Evolutionary conservation across 2,329 filamentous ascomycete genomes (phyloP), one percentile per base, ranked within the genome.

Genomic region (Cercospora berteroae): DNA sequence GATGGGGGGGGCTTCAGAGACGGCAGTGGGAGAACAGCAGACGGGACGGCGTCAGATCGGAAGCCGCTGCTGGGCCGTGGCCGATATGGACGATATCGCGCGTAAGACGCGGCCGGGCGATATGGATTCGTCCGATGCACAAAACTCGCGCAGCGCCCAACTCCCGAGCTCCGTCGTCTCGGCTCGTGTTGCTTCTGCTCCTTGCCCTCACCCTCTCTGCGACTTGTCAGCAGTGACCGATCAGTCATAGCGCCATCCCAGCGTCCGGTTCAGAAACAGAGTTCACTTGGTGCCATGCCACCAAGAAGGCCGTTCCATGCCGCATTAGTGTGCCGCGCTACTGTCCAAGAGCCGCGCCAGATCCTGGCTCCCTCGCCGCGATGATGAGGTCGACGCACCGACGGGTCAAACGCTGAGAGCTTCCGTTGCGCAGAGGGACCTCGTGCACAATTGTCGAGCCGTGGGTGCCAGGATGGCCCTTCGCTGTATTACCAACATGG

Each of bases 301-400:
- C 29, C 10, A 39, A 25, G 61, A 16, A 57, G 52, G 61, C 50
- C 61, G 12, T 56, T 29, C 61, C 61, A 57, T 31, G 50, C 50
- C 18, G 33, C 61, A 57, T 57, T 57, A 64, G 61, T 56, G 29
- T 44, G 61, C 52, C 31, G 50, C 61, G 61, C 61, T 29, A 57
- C 50, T 27, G 61, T 64, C 61, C 61, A 64, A 64, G 61, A 64
- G 61, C 61, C 61, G 61, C 61, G 61, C 50, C 33, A 44, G 13
- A 64, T 58, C 50, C 61, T 64, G 50, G 61, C 52, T 39, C 33
- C 27, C 48, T 52, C 20, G 60, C 44, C 52, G 50, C 61, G 48
- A 58, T 58, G 50, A 57, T 58, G 50, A 57, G 50, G 31, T 64
- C 36, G 52, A 58, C 50, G 61, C 61, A 48, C 52, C 61, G 52